Evolutionary conservation across 805 yeast species (phyloP).

Genomic region (Monosporozyma solicola): DNA sequence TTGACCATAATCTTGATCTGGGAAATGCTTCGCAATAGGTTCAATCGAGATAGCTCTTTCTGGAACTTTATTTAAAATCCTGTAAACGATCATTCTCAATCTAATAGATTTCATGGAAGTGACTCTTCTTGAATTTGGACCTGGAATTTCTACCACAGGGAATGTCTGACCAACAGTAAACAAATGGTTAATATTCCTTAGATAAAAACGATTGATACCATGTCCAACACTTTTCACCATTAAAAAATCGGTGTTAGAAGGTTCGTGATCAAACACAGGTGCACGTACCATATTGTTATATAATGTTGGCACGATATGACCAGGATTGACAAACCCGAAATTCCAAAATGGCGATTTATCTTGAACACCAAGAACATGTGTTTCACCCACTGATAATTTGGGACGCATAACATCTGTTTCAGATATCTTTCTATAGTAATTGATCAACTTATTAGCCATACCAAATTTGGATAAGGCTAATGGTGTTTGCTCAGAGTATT

Average conservation of each 20-base stretch:
- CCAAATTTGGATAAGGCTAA: constrained; percentile 78
- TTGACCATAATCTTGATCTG: constrained; percentile 96
- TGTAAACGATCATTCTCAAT: constrained; percentile 84
- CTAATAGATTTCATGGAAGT: constrained; percentile 88
- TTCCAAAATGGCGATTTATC: constrained; percentile 98
- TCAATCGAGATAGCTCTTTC: constrained; percentile 69
- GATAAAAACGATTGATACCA: constrained; percentile 58
- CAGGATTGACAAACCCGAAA: constrained; percentile 92
- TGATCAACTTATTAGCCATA: constrained; percentile 90
- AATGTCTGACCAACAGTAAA: constrained; percentile 88
- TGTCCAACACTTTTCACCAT: constrained; percentile 73
- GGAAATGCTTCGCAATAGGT: constrained; percentile 86
- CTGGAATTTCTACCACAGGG: constrained; percentile 93
- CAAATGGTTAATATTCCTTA: constrained; percentile 59
- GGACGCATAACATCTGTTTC: constrained; percentile 83
- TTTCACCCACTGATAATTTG: constrained; percentile 82
- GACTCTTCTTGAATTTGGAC: constrained; percentile 94
- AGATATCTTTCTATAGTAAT: constrained; percentile 77
- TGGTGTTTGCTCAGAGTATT: constrained; percentile 87
- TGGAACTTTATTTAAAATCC: constrained; percentile 70
- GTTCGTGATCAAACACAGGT: constrained; percentile 84
- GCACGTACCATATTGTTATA: constrained; percentile 90
- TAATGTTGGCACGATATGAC: constrained; percentile 85
- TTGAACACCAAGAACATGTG: constrained; percentile 91
- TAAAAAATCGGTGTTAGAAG: constrained; percentile 69